These are phyloP conservation scores for Suhomyces pyralidae DNA, from an alignment of 805 yeast genomes.

Conservation along the genomic window DNA sequence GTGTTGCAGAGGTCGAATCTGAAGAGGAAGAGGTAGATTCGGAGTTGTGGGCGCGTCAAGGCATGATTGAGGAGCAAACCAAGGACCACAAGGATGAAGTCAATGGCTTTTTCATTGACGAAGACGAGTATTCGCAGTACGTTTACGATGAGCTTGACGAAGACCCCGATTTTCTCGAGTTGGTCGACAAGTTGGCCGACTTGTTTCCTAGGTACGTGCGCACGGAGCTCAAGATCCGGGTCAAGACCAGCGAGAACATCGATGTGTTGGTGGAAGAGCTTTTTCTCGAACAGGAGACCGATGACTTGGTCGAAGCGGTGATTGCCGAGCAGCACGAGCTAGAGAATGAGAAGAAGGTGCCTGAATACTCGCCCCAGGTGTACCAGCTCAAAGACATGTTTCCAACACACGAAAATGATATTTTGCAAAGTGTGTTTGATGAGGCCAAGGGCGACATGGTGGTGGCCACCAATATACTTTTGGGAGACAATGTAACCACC, in stretches of 20 bases:
- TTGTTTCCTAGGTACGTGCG: slow-evolving; percentile 25
- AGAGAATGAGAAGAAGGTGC: background rate
- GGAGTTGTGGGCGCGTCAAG: background rate
- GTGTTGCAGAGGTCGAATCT: background rate
- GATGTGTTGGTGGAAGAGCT: slow-evolving; percentile 25
- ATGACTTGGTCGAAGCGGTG: slow-evolving; percentile 7
- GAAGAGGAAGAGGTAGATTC: background rate
- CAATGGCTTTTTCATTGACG: slow-evolving; percentile 5
- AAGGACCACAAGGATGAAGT: background rate
- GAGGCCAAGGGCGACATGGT: slow-evolving; percentile 29
- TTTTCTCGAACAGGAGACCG: slow-evolving; percentile 13
- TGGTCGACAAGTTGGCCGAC: slow-evolving; percentile 23
- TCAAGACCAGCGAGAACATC: slow-evolving; percentile 20
- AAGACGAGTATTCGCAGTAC: slow-evolving; percentile 8
- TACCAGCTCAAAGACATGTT: slow-evolving; percentile 41
- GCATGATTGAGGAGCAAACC: background rate
- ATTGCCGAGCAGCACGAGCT: slow-evolving; percentile 3
- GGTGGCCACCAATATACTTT: slow-evolving; percentile 19
- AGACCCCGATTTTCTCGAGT: slow-evolving; percentile 11
- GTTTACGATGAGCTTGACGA: slow-evolving; percentile 15
- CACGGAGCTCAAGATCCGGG: slow-evolving; percentile 25
- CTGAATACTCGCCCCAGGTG: slow-evolving; percentile 13
- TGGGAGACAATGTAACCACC: slow-evolving; percentile 4
- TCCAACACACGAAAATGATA: slow-evolving; percentile 35
- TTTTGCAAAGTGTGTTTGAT: slow-evolving; percentile 26